Base-by-base conservation (phyloP, 2,329 filamentous ascomycete species). In the Ceratocystis eucalypticola region DNA sequence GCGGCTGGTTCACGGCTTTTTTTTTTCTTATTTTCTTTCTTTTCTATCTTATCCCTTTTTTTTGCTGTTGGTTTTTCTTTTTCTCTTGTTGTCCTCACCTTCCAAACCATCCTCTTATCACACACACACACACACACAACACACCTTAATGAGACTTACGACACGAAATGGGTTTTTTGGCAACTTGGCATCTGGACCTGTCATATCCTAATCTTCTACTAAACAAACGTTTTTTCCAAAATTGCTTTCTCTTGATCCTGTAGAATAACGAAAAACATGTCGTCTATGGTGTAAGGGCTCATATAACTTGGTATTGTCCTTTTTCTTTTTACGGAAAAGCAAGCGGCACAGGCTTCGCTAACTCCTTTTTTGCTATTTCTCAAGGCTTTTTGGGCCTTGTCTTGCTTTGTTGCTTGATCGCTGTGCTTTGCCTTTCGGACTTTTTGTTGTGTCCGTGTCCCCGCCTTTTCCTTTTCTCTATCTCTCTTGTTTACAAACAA, bases 1-100 rank as follows among this genome's bases (percentile, higher is more conserved):
- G 61, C 61, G 61, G 61, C 61, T 63, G 61, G 61, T 63, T 63
- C 44, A 63, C 61, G 61, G 61, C 61, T 63, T 48, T 63, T 28
- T 46, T 15, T 15, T 30, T 57, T n/a, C 12, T 59, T 1, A 15
- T 57, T 30, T 15, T 33, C 22, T 50, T 22, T 50, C 46, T 50
- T 41, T 30, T 33, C 28, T 61, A 33, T 61, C 30, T 37, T 20
- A 17, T 59, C 15, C 20, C 57, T n/a, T 33, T 33, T 33, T 28
- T 37, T 61, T 30, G 28, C 33, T 41, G 15, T 61, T 30, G n/a
- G 37, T 10, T 10, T 37, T 37, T 41, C 41, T 44, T 44, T 44
- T 44, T 44, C 6, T 25, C 17, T 15, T 61, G 33, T 61, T 61
- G 20, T 53, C 48, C n/a, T 61, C 48, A 6, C 17, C 45, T 48